Conservation (phyloP, 2,329 filamentous ascomycete species). For the Lachnellula subtilissima region DNA sequence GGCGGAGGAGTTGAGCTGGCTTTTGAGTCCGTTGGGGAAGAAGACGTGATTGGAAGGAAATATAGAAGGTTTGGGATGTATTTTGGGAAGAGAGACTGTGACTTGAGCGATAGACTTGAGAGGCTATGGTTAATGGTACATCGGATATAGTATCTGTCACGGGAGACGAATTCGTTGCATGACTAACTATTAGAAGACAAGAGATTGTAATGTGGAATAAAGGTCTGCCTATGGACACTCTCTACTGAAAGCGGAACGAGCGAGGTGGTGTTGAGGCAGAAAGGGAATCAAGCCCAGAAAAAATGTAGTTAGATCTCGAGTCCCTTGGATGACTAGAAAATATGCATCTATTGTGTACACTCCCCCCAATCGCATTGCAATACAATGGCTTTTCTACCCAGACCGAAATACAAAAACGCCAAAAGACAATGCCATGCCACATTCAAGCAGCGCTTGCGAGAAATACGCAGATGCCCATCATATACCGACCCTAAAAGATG, state of each 20-base stretch:
- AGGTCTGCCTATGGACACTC: no score
- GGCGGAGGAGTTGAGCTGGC: slow-evolving; percentile 44
- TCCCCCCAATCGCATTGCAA: not conserved
- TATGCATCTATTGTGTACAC: not conserved
- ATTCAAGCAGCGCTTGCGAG: not conserved
- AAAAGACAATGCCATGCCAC: not conserved
- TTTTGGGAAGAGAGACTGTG: not conserved
- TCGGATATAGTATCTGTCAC: no score
- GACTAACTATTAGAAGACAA: no score
- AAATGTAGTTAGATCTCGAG: not conserved
- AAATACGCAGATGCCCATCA: not conserved
- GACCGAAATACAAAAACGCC: not conserved
- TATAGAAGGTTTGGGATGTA: not conserved
- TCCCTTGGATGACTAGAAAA: not conserved
- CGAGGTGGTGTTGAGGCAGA: no score
- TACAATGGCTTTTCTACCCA: not conserved
- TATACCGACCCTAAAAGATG: not conserved
- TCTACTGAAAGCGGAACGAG: no score
- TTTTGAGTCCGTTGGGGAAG: slow-evolving; percentile 34
- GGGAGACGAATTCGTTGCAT: no score
- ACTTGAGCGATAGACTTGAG: no score
- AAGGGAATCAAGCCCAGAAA: not conserved
- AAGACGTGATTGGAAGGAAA: not conserved
- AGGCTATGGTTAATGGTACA: no score
- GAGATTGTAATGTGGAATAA: no score